Base-by-base conservation (phyloP, 495 filamentous ascomycete species). In the Margaritispora aquatica region DNA sequence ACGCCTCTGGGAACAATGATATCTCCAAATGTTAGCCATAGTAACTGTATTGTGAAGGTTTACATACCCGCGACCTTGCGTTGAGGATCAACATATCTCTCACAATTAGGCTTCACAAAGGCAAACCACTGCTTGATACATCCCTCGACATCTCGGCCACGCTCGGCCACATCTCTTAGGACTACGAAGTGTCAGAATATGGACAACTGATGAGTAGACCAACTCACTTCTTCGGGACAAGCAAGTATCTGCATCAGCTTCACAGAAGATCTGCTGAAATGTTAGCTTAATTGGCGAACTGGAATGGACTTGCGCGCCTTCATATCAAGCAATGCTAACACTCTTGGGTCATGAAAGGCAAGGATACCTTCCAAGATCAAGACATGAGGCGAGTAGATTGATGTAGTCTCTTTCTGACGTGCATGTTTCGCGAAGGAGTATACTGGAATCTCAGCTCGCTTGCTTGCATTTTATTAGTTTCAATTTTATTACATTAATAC, bases 101-200 rank as follows among this genome's bases (percentile, higher is more conserved):
- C 88, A 63, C 92, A 97, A 59, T 96, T 97, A 2, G 94, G 94
- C 72, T 98, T 98, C 8, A 98, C 94, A 71, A 87, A 98, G 34
- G 71, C 70, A 69, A 96, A 96, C 94, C 94, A 98, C 72, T 98
- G 94, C 71, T 97, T 97, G 66, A 97, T 92, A 66, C 92, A 92
- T 38, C 94, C 94, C 62, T 96, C 89, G 57, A 97, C 85, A 59
- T 95, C 90, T 55, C 92, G 79, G 8, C 89, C 90, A 64, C 92
- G 80, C 64, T 95, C 88, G 61, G 78, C 80, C 17, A 96, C 88
- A 74, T 97, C 92, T 64, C 92, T 88, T 38, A 92, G 70, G 61
- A 96, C 90, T 96, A 51, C 26, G 15, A 23, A 21, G 11, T 31
- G 49, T 26, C 38, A 19, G 7, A 21, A 13, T 21, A 41, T 15